Evolutionary conservation across 352 stramenopile species (phyloP).

Genomic region (Globisporangium yorkense): DNA sequence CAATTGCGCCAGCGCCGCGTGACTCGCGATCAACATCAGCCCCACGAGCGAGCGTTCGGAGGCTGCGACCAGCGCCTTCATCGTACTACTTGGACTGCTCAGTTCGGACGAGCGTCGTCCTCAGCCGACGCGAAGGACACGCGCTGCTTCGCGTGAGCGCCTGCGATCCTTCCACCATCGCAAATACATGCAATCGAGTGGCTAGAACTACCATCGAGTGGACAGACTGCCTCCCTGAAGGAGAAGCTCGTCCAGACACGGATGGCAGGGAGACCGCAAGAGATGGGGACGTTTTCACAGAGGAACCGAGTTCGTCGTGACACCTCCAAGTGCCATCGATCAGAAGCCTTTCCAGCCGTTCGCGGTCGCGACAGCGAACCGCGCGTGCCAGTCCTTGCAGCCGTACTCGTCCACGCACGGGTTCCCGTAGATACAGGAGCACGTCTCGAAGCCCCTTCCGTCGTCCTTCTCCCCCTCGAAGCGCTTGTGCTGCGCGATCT

Average conservation of each 20-base stretch:
- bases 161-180: too few relatives aligned
- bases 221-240: too few relatives aligned
- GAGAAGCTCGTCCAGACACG: too few relatives aligned
- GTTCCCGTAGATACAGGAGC: conserved; percentile 88
- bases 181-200: too few relatives aligned
- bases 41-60: neutral
- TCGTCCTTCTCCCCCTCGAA: conserved; percentile 36
- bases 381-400: conserved; percentile 84
- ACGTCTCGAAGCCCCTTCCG: conserved; percentile 72
- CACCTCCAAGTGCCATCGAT: neutral
- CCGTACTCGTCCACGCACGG: conserved; percentile 88
- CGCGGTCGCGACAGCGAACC: conserved; percentile 73
- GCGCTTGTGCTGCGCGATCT: conserved; percentile 27
- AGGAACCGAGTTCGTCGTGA: too few relatives aligned
- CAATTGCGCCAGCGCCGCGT: neutral
- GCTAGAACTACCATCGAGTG: too few relatives aligned
- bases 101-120: too few relatives aligned
- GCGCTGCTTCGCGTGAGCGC: too few relatives aligned
- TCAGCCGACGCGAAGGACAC: too few relatives aligned
- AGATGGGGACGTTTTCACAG: too few relatives aligned
- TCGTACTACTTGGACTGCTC: neutral
- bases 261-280: too few relatives aligned
- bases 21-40: neutral
- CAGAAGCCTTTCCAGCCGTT: conserved; percentile 90
- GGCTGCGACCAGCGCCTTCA: neutral